Evolutionary conservation across 1,284 basidiomycete species (phyloP), one percentile per base, ranked within the genome.

Genomic region (Puccinia polysora): DNA sequence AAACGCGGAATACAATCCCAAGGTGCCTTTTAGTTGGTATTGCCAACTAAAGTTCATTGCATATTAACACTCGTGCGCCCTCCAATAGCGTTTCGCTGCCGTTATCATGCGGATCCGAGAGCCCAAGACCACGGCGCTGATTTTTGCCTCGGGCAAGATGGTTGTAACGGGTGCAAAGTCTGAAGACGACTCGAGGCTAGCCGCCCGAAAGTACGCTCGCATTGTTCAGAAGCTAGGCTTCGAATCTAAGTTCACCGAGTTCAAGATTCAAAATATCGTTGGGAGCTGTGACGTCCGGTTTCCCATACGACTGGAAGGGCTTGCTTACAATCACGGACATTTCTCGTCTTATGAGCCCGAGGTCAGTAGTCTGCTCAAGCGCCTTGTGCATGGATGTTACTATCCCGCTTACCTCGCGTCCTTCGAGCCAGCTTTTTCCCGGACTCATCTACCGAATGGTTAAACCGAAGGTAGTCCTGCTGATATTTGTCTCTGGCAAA

Each of bases 81-180:
- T 30, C 38, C 23, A 38, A 15, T 85, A 97, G 93, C 94, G 96
- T 88, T 98, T 98, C 83, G 96, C 96, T 76, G 96, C 96, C 74
- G 96, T 98, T 76, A 98, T 98, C 82, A 98, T 99, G 96, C 91
- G 96, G 82, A 98, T 99, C 80, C 92, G 96, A 77, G 95, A 98
- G 78, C 96, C 96, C 73, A 98, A 98, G 85, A 99, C 96, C 73
- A 98, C 96, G 49, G 96, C 96, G 12, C 87, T 99, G 76, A 98
- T 98, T 81, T 98, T 99, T 81, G 96, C 96, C 34, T 97, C 93
- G 67, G 96, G 96, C 80, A 98, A 98, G 86, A 98, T 99, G 91
- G 96, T 98, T 80, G 95, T 97, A 74, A 98, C 96, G 28, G 96
- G 96, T 80, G 96, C 96, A 69, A 98, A 98, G 85, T 92, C 89